Percentiles rank a stretch among this genome's conserved stretches.
Evolutionary conservation across 164 flowering plant genomes (phyloP).

Genomic region (Santalum album): DNA sequence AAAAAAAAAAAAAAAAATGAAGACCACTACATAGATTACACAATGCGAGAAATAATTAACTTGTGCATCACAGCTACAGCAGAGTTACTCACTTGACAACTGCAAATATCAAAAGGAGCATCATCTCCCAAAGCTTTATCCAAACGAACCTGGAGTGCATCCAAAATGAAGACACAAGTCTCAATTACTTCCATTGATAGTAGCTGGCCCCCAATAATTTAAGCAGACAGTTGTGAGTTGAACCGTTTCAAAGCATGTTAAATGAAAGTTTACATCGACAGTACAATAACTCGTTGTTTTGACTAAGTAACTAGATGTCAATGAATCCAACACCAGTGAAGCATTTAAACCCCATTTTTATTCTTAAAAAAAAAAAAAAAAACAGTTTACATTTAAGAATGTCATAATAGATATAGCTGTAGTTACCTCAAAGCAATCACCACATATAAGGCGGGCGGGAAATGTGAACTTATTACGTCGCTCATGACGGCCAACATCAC

Average conservation of each 20-base stretch:
- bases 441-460: constrained; percentile 92
- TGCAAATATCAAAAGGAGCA: constrained; percentile 93
- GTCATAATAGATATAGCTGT: neutral
- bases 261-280: no score
- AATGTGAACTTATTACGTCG: constrained; percentile 84
- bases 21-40: no score
- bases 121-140: constrained; percentile 77
- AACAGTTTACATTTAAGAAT: neutral
- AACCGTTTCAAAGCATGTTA: no score
- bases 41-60: neutral
- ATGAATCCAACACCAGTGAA: neutral
- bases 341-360: no score
- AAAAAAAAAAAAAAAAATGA: no score
- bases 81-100: constrained; percentile 72
- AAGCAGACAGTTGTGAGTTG: no score
- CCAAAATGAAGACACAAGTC: neutral
- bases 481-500: constrained; percentile 86
- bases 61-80: neutral
- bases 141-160: constrained; percentile 54
- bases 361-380: no score
- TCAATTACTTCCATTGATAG: no score
- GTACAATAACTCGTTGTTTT: no score
- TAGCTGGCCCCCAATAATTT: no score
- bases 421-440: constrained; percentile 87
- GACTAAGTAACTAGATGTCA: neutral